A percentile compares a stretch with the other conserved stretches of the same genome.
phyloP scores from a whole-genome alignment of 257 asterid genomes.

The Ehretia macrophylla region DNA sequence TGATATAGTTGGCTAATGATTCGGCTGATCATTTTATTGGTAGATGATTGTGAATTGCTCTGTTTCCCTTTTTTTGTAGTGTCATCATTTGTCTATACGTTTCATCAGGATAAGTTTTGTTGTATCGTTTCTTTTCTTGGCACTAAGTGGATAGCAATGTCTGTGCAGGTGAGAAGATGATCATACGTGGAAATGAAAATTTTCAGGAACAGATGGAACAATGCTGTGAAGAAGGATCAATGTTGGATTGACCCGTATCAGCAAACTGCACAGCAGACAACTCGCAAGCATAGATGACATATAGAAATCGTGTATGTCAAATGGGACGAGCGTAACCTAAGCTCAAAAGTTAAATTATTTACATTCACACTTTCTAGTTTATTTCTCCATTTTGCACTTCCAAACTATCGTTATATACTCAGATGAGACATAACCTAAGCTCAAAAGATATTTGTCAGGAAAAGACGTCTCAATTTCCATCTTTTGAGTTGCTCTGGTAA shows the following conservation, averaged over 20 bases:
- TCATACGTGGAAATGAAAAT: conserved; percentile 59
- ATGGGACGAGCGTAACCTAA: too few relatives aligned
- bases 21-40: background rate
- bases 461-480: too few relatives aligned
- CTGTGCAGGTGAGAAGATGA: conserved; percentile 52
- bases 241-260: conserved; percentile 74
- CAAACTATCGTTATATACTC: too few relatives aligned
- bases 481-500: too few relatives aligned
- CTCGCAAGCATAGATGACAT: conserved; percentile 5
- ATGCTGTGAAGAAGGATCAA: conserved; percentile 53
- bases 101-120: background rate
- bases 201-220: conserved; percentile 57
- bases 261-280: conserved; percentile 7
- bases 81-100: background rate
- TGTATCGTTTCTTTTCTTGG: background rate
- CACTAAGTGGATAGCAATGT: background rate
- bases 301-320: background rate
- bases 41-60: too few relatives aligned
- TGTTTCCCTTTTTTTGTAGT: too few relatives aligned
- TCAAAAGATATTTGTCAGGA: too few relatives aligned
- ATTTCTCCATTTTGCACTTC: too few relatives aligned
- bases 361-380: too few relatives aligned
- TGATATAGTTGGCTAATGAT: conserved; percentile 36
- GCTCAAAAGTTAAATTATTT: too few relatives aligned
- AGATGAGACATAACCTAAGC: too few relatives aligned